Evolutionary conservation across 2,329 filamentous ascomycete species (phyloP), one percentile per base, ranked within the genome.

Genomic region (Fusarium armeniacum): DNA sequence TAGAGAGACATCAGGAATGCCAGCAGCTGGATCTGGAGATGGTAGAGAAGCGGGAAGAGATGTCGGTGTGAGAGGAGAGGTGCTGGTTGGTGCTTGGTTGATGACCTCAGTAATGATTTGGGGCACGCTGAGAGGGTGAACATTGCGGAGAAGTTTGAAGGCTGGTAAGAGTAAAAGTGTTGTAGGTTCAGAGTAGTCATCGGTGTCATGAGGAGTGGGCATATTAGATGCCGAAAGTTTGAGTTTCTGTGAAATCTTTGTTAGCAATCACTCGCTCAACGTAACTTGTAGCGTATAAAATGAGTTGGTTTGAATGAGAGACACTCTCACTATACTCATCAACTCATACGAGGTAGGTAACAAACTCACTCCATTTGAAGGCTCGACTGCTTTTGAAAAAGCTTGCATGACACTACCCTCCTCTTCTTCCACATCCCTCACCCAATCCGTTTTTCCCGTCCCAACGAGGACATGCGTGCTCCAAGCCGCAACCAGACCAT

Each of bases 381-480:
- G 90, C 77, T 85, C 85, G 13, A 84, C 81, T 2, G 85, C 84
- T 56, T 83, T 82, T 16, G 81, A 86, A 72, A 94, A 86, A 3
- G 91, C 92, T 82, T 93, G 85, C 92, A 95, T 95, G 33, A 95
- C 86, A 77, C 91, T 93, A 8, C 91, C 92, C 80, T 92, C 90
- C 83, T 98, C 96, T 76, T 98, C 92, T 59, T 88, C 89, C 46
- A 97, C 93, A 82, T 97, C 91, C 64, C 93, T 83, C 76, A 95
- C 91, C 96, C 96, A 99, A 81, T 99, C 96, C 28, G 90, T 87
- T 87, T 98, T 97, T 65, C 94, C 93, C n/a, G 96, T 99, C 26
- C 93, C 96, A 18, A 98, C 93, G 33, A 99, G 83, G 66, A 97
- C 78, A 81, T 99, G 96, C 22, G 94, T 96, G 75, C 89, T 90